A percentile compares a stretch with the other conserved stretches of the same genome.
Evolutionary conservation across 2,329 filamentous ascomycete species (phyloP).

Genomic region (Hypoxylon sp.): DNA sequence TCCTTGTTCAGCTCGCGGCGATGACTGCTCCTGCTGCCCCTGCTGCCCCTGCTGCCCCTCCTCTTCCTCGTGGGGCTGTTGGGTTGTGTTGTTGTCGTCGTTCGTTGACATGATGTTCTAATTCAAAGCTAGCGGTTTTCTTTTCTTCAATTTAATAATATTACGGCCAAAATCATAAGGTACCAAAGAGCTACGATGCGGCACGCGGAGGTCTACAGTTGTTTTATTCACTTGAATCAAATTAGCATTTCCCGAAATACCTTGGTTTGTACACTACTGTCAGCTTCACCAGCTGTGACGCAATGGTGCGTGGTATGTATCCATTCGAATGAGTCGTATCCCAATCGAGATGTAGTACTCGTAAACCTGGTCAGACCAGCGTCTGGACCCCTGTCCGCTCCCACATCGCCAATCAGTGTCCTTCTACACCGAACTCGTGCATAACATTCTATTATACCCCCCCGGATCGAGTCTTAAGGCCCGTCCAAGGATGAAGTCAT

Average conservation of each 20-base stretch:
- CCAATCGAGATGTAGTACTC: conserved; percentile 18
- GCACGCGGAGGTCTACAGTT: conserved; percentile 13
- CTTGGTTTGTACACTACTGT: conserved; percentile 11
- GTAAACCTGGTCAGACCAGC: conserved; percentile 15
- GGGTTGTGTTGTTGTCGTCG: conserved; percentile 24
- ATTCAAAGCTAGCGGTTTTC: not conserved
- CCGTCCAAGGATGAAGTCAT: conserved; percentile 22
- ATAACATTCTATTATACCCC: not conserved
- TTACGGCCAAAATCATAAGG: conserved; percentile 18
- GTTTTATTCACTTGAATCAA: conserved; percentile 37
- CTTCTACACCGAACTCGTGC: conserved; percentile 6
- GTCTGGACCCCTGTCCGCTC: conserved; percentile 19
- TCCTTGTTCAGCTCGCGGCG: conserved; percentile 9
- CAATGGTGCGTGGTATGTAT: conserved; percentile 29
- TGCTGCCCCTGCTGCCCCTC: conserved; percentile 26
- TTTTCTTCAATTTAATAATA: conserved; percentile 7
- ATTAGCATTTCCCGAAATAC: conserved; percentile 13
- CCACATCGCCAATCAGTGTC: conserved; percentile 11
- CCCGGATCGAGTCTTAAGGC: not conserved
- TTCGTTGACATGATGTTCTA: conserved; percentile 33
- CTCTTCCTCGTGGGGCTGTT: conserved; percentile 23
- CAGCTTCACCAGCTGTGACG: conserved; percentile 31
- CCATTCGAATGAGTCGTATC: conserved; percentile 23
- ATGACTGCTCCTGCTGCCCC: conserved; percentile 20
- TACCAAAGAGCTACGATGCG: not conserved